Conservation (phyloP, 371 early-diverging fungal species). For the Actinomortierella wolfii region DNA sequence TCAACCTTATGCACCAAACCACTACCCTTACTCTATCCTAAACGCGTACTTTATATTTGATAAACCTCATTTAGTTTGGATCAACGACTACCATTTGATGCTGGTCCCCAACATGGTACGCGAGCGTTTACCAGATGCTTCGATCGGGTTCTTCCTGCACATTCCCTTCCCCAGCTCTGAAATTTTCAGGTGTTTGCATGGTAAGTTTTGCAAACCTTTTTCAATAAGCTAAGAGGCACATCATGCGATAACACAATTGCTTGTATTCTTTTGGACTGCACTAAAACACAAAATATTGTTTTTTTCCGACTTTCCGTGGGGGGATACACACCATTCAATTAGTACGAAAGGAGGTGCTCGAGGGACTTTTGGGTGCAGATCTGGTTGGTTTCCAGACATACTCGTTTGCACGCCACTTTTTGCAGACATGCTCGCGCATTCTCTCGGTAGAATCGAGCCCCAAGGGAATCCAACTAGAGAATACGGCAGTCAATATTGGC, state of each 20-base stretch:
- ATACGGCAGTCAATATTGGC: constrained; percentile 80
- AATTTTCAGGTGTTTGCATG: constrained; percentile 86
- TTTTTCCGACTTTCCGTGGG: background rate
- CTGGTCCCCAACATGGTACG: constrained; percentile 90
- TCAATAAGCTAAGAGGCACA: too few species aligned
- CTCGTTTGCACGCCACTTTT: constrained; percentile 93
- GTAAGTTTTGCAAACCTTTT: too few species aligned
- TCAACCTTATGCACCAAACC: background rate
- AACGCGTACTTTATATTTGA: constrained; percentile 5
- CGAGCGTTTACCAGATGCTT: constrained; percentile 71
- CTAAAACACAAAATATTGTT: background rate
- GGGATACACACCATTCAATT: background rate
- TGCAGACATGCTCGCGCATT: constrained; percentile 85
- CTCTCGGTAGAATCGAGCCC: constrained; percentile 83
- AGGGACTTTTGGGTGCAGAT: constrained; percentile 86
- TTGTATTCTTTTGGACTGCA: background rate
- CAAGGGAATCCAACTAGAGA: constrained; percentile 81
- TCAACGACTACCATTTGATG: constrained; percentile 98
- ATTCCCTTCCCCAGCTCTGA: constrained; percentile 95
- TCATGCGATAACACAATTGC: too few species aligned
- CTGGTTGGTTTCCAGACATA: constrained; percentile 93
- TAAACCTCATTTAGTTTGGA: constrained; percentile 92
- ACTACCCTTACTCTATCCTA: background rate
- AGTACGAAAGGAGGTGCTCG: constrained; percentile 79
- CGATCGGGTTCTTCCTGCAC: constrained; percentile 96